Base-by-base conservation (phyloP, 2,329 filamentous ascomycete species). In the Colletotrichum sp. region DNA sequence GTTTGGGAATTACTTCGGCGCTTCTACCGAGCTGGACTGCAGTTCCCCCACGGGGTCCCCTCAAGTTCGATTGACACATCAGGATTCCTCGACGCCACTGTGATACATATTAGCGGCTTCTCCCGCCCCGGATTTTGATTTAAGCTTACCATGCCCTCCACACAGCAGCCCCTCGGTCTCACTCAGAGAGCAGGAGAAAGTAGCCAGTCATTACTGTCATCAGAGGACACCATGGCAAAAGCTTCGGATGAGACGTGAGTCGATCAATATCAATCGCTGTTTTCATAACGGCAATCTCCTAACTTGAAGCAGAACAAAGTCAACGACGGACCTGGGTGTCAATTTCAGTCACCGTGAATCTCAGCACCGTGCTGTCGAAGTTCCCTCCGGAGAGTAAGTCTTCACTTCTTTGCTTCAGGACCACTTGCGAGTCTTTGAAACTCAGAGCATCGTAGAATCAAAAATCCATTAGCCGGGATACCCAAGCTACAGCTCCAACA, bases 401-500 rank as follows among this genome's bases (percentile, higher is more conserved):
- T 39, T 64, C 30, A 26, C 16, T 64, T 21, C n/a, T 21, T 48
- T 48, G 12, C 59, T 21, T 21, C 7, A 21, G 5, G 18, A 15
- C 8, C 15, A 16, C 26, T 13, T 13, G 32, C 6, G 59, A 61
- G 10, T 5, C 10, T 3, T 16, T 34, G 43, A 21, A 21, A 12
- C 61, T 39, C 21, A 64, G 21, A 18, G 12, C n/a, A n/a, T 21
- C 32, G 18, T 2, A 21, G n/a, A 39, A 7, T 67, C n/a, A 67
- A 43, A 30, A 71, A 65, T 24, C 57, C 68, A 28, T 30, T 71
- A 15, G n/a, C 16, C 93, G 5, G 87, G 85, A 86, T 93, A 13
- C 85, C 88, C 4, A 86, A 87, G 34, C 84, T 88, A 3, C 82
- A 88, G 67, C 86, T 93, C 13, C 81, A 92, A 52, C 81, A 83